Evolutionary conservation across 192 early-diverging fungal species (phyloP).

Genomic region (Coemansia sp.): DNA sequence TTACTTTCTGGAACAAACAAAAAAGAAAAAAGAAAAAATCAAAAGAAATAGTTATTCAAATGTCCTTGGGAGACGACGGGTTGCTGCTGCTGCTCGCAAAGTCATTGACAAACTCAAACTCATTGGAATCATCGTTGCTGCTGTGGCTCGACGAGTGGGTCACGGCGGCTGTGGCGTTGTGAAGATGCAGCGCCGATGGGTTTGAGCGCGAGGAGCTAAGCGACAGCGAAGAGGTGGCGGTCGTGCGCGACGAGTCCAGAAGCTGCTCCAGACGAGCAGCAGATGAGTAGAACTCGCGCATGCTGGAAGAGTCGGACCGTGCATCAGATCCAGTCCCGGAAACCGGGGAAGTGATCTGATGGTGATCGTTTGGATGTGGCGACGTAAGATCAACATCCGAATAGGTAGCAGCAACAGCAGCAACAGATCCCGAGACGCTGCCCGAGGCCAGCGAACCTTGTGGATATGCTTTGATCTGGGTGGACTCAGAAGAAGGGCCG

Average conservation of each 20-base stretch:
- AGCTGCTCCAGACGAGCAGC: slow-evolving; percentile 43
- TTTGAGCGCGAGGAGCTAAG: slow-evolving; percentile 6
- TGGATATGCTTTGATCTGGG: slow-evolving; percentile 25
- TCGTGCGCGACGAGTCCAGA: slow-evolving; percentile 29
- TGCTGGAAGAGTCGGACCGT: slow-evolving; percentile 36
- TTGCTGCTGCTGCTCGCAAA: background rate
- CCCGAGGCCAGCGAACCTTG: background rate
- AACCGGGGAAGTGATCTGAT: background rate
- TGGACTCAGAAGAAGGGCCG: background rate
- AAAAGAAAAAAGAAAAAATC: background rate
- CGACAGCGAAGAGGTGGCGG: slow-evolving; percentile 10
- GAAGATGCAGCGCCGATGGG: background rate
- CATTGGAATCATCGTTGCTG: slow-evolving; percentile 7
- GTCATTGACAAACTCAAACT: slow-evolving; percentile 18
- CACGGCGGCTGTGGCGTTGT: background rate
- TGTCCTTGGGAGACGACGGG: background rate
- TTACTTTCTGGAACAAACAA: too few relatives aligned
- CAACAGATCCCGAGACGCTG: background rate
- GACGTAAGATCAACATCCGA: slow-evolving; percentile 34
- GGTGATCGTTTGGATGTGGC: slow-evolving; percentile 17
- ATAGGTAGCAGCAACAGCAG: slow-evolving; percentile 7
- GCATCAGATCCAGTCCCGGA: slow-evolving; percentile 12
- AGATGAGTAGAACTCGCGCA: slow-evolving; percentile 51
- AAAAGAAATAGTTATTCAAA: background rate
- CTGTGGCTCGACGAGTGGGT: background rate